phyloP scores from a whole-genome alignment of 495 filamentous ascomycete species.

The Eremomyces bilateralis region DNA sequence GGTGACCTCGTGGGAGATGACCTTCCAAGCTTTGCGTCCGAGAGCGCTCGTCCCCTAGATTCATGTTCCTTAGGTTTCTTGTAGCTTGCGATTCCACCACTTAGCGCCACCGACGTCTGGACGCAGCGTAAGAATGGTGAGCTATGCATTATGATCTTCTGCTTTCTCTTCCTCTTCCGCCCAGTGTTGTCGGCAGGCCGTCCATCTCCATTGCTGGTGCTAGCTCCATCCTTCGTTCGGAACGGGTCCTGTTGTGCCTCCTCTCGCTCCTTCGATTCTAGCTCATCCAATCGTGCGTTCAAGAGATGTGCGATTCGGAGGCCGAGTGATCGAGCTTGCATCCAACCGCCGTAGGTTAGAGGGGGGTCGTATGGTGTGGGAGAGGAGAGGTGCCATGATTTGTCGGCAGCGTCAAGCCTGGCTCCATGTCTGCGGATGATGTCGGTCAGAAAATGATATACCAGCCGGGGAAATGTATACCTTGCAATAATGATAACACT shows the following conservation, averaged over 20 bases:
- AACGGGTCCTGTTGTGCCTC: background rate
- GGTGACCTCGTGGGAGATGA: background rate
- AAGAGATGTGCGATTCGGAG: constrained; percentile 58
- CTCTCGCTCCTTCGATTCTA: background rate
- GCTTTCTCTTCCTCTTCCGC: constrained; percentile 28
- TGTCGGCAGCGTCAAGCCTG: constrained; percentile 79
- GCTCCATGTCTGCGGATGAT: constrained; percentile 51
- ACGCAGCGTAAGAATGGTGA: constrained; percentile 86
- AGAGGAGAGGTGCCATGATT: constrained; percentile 87
- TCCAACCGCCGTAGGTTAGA: constrained; percentile 86
- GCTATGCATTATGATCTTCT: constrained; percentile 68
- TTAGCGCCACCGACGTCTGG: constrained; percentile 78
- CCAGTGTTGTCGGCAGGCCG: background rate
- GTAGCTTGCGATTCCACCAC: constrained; percentile 63
- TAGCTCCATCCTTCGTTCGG: background rate
- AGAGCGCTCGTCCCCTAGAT: no score
- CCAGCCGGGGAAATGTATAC: constrained; percentile 23
- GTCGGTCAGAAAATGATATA: background rate
- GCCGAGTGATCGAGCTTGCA: constrained; percentile 59
- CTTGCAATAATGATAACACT: constrained; percentile 68
- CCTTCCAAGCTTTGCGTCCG: background rate
- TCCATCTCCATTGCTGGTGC: background rate
- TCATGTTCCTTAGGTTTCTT: no score
- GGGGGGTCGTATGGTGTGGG: constrained; percentile 91
- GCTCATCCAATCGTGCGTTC: constrained; percentile 21